Percentiles rank a stretch among this genome's conserved stretches.
Evolutionary conservation across 148 eudicot species (phyloP).

Genomic region (Rhododendron henanense): DNA sequence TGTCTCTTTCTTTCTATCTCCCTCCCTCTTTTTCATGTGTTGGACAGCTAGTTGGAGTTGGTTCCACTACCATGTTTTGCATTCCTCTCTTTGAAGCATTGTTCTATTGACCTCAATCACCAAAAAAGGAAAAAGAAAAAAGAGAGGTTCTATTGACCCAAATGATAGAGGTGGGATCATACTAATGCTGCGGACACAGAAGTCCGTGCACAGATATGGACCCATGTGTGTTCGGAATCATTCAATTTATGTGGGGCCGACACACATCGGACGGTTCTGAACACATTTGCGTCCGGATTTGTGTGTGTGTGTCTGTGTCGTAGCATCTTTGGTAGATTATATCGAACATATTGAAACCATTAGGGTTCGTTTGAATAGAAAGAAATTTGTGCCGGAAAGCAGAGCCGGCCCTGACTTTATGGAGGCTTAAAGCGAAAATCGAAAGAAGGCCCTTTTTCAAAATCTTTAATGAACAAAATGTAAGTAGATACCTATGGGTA

Average conservation of each 20-base stretch:
- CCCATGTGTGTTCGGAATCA: not conserved
- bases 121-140: not conserved
- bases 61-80: not conserved
- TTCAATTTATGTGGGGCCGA: not conserved
- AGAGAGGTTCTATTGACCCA: not conserved
- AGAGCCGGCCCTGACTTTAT: too few relatives aligned
- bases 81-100: not conserved
- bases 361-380: too few relatives aligned
- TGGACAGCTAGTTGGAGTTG: not conserved
- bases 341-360: not conserved
- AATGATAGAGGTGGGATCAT: not conserved
- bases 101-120: not conserved
- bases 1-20: not conserved
- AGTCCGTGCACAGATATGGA: not conserved
- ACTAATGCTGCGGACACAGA: not conserved
- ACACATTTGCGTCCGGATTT: not conserved
- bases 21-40: not conserved
- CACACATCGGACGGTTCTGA: not conserved
- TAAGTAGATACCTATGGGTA: too few relatives aligned
- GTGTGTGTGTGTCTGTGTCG: not conserved
- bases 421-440: too few relatives aligned
- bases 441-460: too few relatives aligned
- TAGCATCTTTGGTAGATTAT: not conserved
- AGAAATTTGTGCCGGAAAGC: too few relatives aligned
- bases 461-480: too few relatives aligned